Base-by-base conservation (phyloP, 176 grass and related monocot genomes). In the Chrysopogon serrulatus region DNA sequence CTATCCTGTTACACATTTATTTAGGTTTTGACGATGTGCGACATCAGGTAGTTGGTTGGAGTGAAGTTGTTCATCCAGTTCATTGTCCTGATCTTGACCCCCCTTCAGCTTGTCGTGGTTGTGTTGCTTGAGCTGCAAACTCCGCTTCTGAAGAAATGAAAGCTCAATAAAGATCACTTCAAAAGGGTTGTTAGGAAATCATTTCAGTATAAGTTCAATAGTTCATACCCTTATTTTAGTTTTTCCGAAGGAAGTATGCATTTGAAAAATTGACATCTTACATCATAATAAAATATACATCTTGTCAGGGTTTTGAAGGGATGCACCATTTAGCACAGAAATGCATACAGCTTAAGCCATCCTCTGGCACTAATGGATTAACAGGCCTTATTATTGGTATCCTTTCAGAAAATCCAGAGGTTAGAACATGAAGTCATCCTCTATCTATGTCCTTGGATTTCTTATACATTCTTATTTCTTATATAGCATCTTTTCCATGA, bases 371-470 rank as follows among this genome's bases (percentile, higher is more conserved):
- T 82, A 86, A 66, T 85, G 89, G 96, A 84, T 87, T 98, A 82
- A 90, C 85, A 63, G 79, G 81, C 69, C 96, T 98, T 68, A 24
- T 98, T 79, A 90, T 78, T 13, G 96, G 91, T 59, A 90, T 94
- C 80, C 82, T 98, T 89, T 88, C 86, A 87, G 96, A 98, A 90
- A 98, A 95, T 84, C 85, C 85, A 53, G 96, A 98, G 96, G 96
- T 95, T 76, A 49, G 73, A 82, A 53, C 78, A 17, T 80, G 76
- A 59, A 76, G 13, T 82, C 67, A 68, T 88, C 66, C 42, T 73
- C 65, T 82, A 78, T 90, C 28, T 49, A 31, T 57, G 27, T 36
- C 21, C 33, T 54, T 86, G 31, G 65, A 48, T 23, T 74, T 90
- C 62, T 71, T 68, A 17, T 80, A 12, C 36, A 56, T 70, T 37